phyloP scores from a whole-genome alignment of 768 basidiomycete species.

The Psilocybe tampanensis region DNA sequence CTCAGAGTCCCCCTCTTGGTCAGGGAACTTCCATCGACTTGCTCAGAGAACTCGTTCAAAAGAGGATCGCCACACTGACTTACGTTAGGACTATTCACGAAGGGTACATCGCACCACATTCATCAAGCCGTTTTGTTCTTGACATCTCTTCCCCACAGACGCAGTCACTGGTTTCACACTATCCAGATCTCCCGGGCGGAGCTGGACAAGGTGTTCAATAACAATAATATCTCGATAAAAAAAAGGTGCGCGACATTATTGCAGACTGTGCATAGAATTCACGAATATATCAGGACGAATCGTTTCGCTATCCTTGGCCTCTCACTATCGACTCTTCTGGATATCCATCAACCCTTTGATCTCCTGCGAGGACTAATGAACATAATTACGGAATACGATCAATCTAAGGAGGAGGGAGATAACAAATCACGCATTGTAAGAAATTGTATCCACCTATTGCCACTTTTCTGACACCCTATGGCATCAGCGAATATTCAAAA shows the following conservation, averaged over 20 bases:
- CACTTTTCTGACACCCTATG: not conserved
- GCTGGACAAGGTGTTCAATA: conserved; percentile 75
- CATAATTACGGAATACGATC: conserved; percentile 77
- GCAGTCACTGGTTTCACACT: conserved; percentile 88
- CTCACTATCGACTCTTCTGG: conserved; percentile 81
- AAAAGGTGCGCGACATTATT: conserved; percentile 53
- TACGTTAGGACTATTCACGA: conserved; percentile 86
- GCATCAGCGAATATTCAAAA: conserved; percentile 51
- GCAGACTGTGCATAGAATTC: conserved; percentile 3
- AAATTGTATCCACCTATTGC: conserved; percentile 1
- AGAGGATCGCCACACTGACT: conserved; percentile 82
- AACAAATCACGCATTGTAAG: conserved; percentile 70
- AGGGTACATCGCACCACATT: conserved; percentile 49
- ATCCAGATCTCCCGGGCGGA: conserved; percentile 76
- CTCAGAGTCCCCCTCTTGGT: conserved; percentile 46
- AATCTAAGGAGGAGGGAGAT: conserved; percentile 71
- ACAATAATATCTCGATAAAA: conserved; percentile 61
- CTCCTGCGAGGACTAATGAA: conserved; percentile 75
- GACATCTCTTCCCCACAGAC: conserved; percentile 42
- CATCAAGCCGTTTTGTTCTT: not conserved
- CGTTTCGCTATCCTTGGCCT: conserved; percentile 86
- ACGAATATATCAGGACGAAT: conserved; percentile 53
- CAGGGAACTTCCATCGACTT: conserved; percentile 80
- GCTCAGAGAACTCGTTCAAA: conserved; percentile 78
- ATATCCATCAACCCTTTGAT: conserved; percentile 80